Percentiles rank a stretch among this genome's conserved stretches.
Evolutionary conservation across 1,139 yeast genomes (phyloP).

Genomic region (Eremothecium gossypii): DNA sequence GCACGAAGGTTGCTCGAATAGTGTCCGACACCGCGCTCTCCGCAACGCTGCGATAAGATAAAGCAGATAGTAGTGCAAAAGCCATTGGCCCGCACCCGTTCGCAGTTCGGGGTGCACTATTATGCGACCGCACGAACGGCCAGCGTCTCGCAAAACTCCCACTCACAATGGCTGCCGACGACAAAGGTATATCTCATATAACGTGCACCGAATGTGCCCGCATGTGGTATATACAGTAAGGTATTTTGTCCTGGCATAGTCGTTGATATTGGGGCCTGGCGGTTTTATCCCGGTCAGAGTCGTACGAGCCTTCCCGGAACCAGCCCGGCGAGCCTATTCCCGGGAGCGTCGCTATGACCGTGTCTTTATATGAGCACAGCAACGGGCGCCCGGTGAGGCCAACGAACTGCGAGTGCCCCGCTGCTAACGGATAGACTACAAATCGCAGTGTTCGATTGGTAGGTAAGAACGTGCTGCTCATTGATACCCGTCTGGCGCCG

Average conservation of each 20-base stretch:
- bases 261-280: conserved; percentile 62
- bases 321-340: conserved; percentile 48
- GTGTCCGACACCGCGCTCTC: too few species aligned
- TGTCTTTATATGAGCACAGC: conserved; percentile 51
- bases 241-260: conserved; percentile 45
- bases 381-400: conserved; percentile 38
- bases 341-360: conserved; percentile 57
- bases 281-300: conserved; percentile 63
- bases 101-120: too few species aligned
- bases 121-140: too few species aligned
- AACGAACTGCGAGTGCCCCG: conserved; percentile 48
- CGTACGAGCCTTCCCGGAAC: conserved; percentile 48
- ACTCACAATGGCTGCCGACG: conserved; percentile 29
- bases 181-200: conserved; percentile 45
- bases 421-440: conserved; percentile 62
- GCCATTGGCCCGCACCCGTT: too few species aligned
- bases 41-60: too few species aligned
- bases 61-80: too few species aligned
- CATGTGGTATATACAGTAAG: conserved; percentile 42
- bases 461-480: conserved; percentile 41
- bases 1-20: too few species aligned
- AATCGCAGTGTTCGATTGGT: conserved; percentile 42
- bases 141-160: not conserved
- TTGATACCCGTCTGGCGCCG: too few species aligned
- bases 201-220: conserved; percentile 53